Conservation (phyloP, 495 filamentous ascomycete species). For the Immersiella caudata region DNA sequence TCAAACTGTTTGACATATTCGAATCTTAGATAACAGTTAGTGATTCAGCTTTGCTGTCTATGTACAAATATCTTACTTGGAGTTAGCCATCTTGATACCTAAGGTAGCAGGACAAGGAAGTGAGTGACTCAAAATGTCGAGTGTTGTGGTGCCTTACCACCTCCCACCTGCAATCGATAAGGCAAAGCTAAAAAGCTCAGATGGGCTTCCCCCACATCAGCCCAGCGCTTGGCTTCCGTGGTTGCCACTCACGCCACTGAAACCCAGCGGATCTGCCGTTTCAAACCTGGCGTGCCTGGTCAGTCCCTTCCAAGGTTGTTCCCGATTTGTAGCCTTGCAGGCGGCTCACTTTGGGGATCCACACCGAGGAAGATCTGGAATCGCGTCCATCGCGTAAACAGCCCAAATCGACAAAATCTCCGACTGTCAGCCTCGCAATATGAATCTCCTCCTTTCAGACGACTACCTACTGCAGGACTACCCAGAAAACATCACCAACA, state of each 20-base stretch:
- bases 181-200: neutral
- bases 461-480: constrained; percentile 86
- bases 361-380: neutral
- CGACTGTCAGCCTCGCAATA: constrained; percentile 19
- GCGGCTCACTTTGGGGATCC: neutral
- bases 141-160: neutral
- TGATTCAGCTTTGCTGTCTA: neutral
- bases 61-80: constrained; percentile 38
- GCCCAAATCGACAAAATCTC: neutral
- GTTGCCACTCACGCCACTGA: neutral
- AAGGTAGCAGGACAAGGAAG: neutral
- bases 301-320: neutral
- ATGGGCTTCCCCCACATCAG: neutral
- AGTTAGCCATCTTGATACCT: constrained; percentile 48
- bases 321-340: neutral
- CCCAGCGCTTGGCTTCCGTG: constrained; percentile 17
- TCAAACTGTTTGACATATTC: constrained; percentile 94
- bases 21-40: constrained; percentile 53
- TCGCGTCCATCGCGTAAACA: neutral
- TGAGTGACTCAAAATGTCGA: neutral
- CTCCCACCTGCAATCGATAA: neutral
- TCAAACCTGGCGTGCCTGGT: constrained; percentile 8
- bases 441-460: constrained; percentile 57
- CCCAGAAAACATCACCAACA: constrained; percentile 83
- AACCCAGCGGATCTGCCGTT: constrained; percentile 16